These are phyloP conservation scores for Cystoisospora suis DNA, from an alignment of 169 alveolate species.

Conservation along the genomic window DNA sequence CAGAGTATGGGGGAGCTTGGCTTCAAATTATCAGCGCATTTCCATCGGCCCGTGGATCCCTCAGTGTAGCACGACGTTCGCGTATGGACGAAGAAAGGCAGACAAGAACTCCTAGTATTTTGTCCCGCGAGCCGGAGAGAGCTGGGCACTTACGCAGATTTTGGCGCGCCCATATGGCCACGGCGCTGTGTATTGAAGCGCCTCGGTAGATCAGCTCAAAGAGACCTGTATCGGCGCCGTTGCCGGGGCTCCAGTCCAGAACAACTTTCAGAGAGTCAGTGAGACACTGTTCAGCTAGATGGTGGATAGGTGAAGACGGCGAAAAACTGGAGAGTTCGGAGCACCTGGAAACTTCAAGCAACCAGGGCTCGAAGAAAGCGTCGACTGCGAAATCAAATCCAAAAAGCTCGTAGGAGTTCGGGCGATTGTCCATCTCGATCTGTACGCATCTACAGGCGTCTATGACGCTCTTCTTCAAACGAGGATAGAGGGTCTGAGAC, in stretches of 20 bases:
- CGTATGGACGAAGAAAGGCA: too few species aligned
- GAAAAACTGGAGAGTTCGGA: neutral
- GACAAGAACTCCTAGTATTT: too few species aligned
- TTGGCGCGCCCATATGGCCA: neutral
- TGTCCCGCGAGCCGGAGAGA: too few species aligned
- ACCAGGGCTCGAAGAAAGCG: neutral
- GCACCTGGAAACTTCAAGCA: neutral
- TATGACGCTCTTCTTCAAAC: neutral
- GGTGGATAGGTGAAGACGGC: neutral
- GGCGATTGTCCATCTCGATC: neutral
- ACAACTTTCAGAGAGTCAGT: neutral
- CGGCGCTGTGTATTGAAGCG: neutral
- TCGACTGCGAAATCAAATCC: neutral
- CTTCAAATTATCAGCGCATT: too few species aligned
- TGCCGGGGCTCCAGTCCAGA: neutral
- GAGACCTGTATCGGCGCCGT: neutral
- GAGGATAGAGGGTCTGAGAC: neutral
- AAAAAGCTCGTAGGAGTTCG: neutral
- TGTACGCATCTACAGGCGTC: conserved; percentile 73
- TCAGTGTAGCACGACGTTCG: too few species aligned
- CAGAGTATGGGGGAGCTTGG: too few species aligned
- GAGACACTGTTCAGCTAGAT: neutral
- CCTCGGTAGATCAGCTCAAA: neutral
- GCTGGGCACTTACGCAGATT: neutral
- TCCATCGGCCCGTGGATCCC: too few species aligned